phyloP scores from a whole-genome alignment of 2,329 filamentous ascomycete genomes.

The Pseudogymnoascus sp. region DNA sequence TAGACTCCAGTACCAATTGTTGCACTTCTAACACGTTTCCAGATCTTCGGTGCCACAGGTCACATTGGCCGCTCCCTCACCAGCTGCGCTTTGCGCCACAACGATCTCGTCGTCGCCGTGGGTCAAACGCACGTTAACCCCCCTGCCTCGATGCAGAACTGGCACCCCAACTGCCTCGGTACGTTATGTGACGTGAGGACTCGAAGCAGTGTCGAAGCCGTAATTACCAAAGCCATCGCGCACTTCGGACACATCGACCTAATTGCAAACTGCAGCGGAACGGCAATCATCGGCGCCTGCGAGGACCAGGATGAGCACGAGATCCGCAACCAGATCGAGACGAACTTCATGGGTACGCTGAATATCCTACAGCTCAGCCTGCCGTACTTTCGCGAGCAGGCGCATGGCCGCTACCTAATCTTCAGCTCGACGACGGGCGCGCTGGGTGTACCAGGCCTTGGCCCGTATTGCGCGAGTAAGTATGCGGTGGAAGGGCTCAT shows the following conservation, averaged over 20 bases:
- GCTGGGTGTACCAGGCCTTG: conserved; percentile 84
- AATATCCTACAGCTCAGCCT: conserved; percentile 87
- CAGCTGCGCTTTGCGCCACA: conserved; percentile 69
- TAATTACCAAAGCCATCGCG: conserved; percentile 60
- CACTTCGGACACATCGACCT: conserved; percentile 79
- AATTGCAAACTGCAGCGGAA: conserved; percentile 88
- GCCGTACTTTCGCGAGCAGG: conserved; percentile 75
- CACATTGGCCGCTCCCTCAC: conserved; percentile 91
- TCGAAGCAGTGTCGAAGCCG: conserved; percentile 64
- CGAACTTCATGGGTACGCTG: conserved; percentile 91
- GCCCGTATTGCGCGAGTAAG: conserved; percentile 93
- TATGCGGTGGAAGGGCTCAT: conserved; percentile 94
- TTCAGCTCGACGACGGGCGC: conserved; percentile 90
- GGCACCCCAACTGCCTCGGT: conserved; percentile 65
- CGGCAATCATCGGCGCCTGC: conserved; percentile 89
- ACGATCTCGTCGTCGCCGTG: conserved; percentile 78
- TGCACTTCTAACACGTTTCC: conserved; percentile 12
- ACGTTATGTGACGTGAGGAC: conserved; percentile 86
- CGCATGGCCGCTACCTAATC: conserved; percentile 76
- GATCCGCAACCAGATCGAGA: conserved; percentile 91
- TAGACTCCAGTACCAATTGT: neutral
- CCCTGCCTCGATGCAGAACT: conserved; percentile 61
- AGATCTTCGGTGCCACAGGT: conserved; percentile 94
- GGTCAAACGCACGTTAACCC: conserved; percentile 74
- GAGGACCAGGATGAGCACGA: conserved; percentile 97